phyloP scores from a whole-genome alignment of 2,329 filamentous ascomycete genomes.

The Aspergillus uvarum region DNA sequence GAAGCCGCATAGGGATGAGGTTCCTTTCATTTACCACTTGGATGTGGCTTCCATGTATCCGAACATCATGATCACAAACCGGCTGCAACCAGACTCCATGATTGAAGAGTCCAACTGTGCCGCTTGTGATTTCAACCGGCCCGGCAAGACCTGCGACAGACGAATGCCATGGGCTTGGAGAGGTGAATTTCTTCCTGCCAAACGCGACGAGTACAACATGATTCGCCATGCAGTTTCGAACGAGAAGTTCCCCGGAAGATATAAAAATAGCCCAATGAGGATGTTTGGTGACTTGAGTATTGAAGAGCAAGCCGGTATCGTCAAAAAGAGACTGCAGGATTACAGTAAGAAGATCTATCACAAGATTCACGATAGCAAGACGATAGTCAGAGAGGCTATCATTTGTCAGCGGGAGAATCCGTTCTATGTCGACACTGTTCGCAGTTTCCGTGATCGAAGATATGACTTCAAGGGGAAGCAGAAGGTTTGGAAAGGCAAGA shows the following conservation, averaged over 20 bases:
- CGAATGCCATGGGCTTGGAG: constrained; percentile 96
- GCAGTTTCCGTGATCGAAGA: constrained; percentile 90
- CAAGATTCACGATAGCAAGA: constrained; percentile 95
- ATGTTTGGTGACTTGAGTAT: constrained; percentile 76
- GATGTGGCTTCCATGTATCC: constrained; percentile 99
- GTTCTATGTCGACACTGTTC: constrained; percentile 96
- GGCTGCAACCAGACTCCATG: constrained; percentile 98
- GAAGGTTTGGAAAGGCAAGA: constrained; percentile 98
- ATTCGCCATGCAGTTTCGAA: constrained; percentile 88
- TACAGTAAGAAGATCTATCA: constrained; percentile 99
- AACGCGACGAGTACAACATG: constrained; percentile 99
- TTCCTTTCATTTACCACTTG: constrained; percentile 92
- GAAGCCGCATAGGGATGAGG: constrained; percentile 79
- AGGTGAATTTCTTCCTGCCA: constrained; percentile 94
- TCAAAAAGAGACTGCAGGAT: constrained; percentile 83
- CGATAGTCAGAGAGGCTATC: constrained; percentile 90
- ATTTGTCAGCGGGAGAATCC: constrained; percentile 98
- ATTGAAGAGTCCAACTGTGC: constrained; percentile 94
- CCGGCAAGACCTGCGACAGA: constrained; percentile 94
- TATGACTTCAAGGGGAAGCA: constrained; percentile 99
- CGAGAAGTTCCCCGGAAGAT: constrained; percentile 83
- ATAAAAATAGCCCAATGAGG: constrained; percentile 66
- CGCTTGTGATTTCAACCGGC: constrained; percentile 96
- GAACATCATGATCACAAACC: constrained; percentile 99
- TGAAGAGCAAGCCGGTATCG: constrained; percentile 77